A percentile compares a stretch with the other conserved stretches of the same genome.
Conservation (phyloP, 257 asterid genomes). For the Lithospermum erythrorhizon region DNA sequence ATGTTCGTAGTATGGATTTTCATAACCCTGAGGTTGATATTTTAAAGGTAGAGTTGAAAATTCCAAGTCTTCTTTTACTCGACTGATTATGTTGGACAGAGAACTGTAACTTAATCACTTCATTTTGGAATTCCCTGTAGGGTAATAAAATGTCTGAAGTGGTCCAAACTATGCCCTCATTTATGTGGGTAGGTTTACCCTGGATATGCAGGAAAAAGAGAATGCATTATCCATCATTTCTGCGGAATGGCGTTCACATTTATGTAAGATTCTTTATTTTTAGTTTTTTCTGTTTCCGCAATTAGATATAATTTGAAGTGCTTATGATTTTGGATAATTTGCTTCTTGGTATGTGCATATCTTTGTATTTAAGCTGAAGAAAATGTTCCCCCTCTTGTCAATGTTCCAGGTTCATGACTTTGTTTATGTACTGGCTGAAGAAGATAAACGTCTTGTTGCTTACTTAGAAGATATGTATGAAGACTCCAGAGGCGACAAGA, state of each 20-base stretch:
- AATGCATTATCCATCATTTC: conserved; percentile 50
- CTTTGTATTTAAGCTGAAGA: not conserved
- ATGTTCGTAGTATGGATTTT: conserved; percentile 12
- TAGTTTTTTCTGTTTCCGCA: not conserved
- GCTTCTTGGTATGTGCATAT: not conserved
- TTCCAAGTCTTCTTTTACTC: not conserved
- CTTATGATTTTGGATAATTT: conserved; percentile 4
- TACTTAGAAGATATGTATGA: conserved; percentile 80
- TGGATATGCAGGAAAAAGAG: conserved; percentile 60
- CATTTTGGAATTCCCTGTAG: conserved; percentile 7
- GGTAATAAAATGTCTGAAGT: conserved; percentile 18
- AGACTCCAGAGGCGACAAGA: conserved; percentile 68
- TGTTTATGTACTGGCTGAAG: conserved; percentile 76
- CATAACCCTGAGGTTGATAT: conserved; percentile 13
- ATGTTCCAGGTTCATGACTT: conserved; percentile 54
- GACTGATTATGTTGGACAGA: too few relatives aligned
- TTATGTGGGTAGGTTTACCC: conserved; percentile 60
- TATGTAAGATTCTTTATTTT: conserved; percentile 35
- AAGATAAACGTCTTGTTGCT: conserved; percentile 61
- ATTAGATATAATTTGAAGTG: too few relatives aligned
- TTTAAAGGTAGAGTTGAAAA: conserved; percentile 34
- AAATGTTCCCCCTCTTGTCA: not conserved
- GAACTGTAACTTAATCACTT: not conserved
- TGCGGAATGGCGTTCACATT: conserved; percentile 58
- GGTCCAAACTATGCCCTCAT: conserved; percentile 15